A percentile compares a stretch with the other conserved stretches of the same genome.
phyloP scores from a whole-genome alignment of 2,329 filamentous ascomycete species.

The Ceratocystis albifundus region DNA sequence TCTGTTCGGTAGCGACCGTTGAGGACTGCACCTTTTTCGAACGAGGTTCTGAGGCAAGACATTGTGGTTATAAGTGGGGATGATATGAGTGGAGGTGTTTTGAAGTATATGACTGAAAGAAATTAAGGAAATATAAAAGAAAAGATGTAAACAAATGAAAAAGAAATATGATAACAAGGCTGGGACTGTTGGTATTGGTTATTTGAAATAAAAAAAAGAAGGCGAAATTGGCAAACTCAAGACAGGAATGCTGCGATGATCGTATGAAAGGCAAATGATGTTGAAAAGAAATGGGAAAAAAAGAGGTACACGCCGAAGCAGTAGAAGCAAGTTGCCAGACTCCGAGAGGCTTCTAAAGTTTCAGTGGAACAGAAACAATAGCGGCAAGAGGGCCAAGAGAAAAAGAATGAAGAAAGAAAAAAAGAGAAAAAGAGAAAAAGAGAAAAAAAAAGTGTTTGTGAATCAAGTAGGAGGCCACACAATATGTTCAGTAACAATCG shows the following conservation, averaged over 20 bases:
- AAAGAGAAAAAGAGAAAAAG: conserved; percentile 28
- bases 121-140: conserved; percentile 24
- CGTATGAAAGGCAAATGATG: conserved; percentile 18
- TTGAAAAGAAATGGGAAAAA: too few relatives aligned
- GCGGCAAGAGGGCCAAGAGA: conserved; percentile 25
- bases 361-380: conserved; percentile 4
- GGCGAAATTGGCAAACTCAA: conserved; percentile 5
- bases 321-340: conserved; percentile 13
- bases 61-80: conserved; percentile 34
- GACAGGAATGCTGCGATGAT: conserved; percentile 22
- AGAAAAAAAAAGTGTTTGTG: conserved; percentile 26
- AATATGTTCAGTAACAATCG: conserved; percentile 23
- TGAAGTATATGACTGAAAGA: conserved; percentile 21
- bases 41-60: conserved; percentile 78
- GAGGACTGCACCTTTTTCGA: conserved; percentile 67
- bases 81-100: conserved; percentile 15
- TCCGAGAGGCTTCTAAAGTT: conserved; percentile 2
- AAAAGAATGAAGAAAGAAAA: conserved; percentile 27
- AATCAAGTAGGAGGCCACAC: conserved; percentile 25
- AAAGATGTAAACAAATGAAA: conserved; percentile 20
- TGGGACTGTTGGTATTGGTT: conserved; percentile 21
- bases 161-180: conserved; percentile 20
- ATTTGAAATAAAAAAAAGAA: conserved; percentile 16
- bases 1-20: conserved; percentile 84
- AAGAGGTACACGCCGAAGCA: conserved; percentile 11